phyloP scores from a whole-genome alignment of 73 alveolate genomes.

The Durusdinium trenchii region DNA sequence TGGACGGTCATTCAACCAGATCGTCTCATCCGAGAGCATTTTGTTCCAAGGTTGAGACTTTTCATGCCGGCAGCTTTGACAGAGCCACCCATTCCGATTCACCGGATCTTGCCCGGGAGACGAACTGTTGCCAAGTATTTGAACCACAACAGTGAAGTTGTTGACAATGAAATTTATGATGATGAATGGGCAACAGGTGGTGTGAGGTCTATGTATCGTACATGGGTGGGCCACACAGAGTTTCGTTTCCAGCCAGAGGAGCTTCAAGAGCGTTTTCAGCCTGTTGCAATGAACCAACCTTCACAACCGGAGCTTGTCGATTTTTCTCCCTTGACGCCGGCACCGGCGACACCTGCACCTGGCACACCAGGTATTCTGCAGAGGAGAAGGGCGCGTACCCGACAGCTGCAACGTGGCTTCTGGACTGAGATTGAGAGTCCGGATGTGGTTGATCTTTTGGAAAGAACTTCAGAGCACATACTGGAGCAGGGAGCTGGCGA shows the following conservation, averaged over 20 bases:
- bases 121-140: too few relatives aligned
- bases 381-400: background rate
- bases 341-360: background rate
- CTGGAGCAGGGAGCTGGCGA: background rate
- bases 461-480: background rate
- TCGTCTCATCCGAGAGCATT: background rate
- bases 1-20: too few relatives aligned
- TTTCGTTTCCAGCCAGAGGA: background rate
- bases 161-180: too few relatives aligned
- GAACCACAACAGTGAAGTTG: too few relatives aligned
- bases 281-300: background rate
- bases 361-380: background rate
- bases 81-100: background rate
- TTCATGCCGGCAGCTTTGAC: background rate
- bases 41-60: background rate
- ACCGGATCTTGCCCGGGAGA: too few relatives aligned
- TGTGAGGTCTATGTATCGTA: too few relatives aligned
- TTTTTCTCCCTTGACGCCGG: background rate
- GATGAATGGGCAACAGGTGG: too few relatives aligned
- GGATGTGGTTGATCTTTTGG: background rate
- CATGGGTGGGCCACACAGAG: background rate
- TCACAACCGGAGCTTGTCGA: background rate
- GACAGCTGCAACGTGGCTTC: slow-evolving; percentile 39
- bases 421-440: background rate
- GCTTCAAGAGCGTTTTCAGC: background rate